Evolutionary conservation across 495 filamentous ascomycete species (phyloP).

Genomic region (Hyaloscypha bicolor): DNA sequence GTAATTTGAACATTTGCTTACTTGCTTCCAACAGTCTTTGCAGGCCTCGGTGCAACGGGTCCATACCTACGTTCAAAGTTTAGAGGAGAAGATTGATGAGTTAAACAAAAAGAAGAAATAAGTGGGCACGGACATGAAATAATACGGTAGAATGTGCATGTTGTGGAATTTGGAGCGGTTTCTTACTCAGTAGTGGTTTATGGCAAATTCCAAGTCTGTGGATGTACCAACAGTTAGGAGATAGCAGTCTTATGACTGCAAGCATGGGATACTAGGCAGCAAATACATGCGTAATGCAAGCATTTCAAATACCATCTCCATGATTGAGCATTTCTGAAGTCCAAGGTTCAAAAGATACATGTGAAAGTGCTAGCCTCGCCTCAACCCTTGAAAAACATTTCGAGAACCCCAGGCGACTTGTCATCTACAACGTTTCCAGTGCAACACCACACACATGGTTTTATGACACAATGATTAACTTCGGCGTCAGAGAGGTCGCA

Average conservation of each 20-base stretch:
- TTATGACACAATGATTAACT: constrained; percentile 33
- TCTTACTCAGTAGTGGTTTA: neutral
- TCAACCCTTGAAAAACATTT: neutral
- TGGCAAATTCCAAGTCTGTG: neutral
- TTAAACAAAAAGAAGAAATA: constrained; percentile 62
- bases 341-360: neutral
- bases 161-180: neutral
- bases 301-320: neutral
- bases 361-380: constrained; percentile 16
- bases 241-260: constrained; percentile 14
- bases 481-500: constrained; percentile 74
- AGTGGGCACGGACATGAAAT: constrained; percentile 8
- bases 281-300: neutral
- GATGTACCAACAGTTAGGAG: constrained; percentile 19
- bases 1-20: neutral
- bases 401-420: neutral
- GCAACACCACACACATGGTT: constrained; percentile 6
- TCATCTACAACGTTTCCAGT: neutral
- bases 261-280: constrained; percentile 10
- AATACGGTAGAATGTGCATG: neutral
- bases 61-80: constrained; percentile 74
- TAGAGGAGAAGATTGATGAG: constrained; percentile 81
- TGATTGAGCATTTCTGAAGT: neutral
- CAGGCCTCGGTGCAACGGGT: constrained; percentile 86
- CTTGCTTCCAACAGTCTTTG: constrained; percentile 62